Evolutionary conservation across 2,329 filamentous ascomycete species (phyloP).

Genomic region (Pseudogymnoascus verrucosus): DNA sequence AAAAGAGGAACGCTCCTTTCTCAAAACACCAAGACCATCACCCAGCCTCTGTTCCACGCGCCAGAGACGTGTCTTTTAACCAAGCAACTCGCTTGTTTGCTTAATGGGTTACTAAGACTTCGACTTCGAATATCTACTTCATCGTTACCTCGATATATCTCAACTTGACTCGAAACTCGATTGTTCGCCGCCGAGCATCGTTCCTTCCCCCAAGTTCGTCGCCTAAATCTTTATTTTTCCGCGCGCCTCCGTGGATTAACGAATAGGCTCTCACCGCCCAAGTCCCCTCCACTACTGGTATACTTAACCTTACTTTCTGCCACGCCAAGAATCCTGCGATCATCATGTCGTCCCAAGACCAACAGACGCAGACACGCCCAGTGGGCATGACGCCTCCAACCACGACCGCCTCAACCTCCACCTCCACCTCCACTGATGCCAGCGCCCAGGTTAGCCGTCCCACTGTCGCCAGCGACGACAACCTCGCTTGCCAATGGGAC

Average conservation of each 20-base stretch:
- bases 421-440: slow-evolving; percentile 13
- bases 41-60: not conserved
- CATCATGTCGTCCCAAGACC: slow-evolving; percentile 7
- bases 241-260: not conserved
- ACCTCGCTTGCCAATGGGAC: slow-evolving; percentile 34
- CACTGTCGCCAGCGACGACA: slow-evolving; percentile 25
- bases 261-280: not conserved
- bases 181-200: not conserved
- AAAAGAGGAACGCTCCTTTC: not conserved
- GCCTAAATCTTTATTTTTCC: not conserved
- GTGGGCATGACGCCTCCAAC: not conserved
- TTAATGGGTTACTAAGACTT: not conserved
- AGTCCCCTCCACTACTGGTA: not conserved
- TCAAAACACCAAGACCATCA: not conserved
- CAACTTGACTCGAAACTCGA: not conserved
- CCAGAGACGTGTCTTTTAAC: not conserved
- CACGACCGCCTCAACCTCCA: slow-evolving; percentile 11
- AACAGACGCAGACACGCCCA: not conserved
- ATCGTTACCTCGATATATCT: not conserved
- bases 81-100: not conserved
- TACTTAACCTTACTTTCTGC: not conserved
- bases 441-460: slow-evolving; percentile 17
- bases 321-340: not conserved
- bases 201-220: not conserved
- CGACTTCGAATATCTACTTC: not conserved